A percentile compares a stretch with the other conserved stretches of the same genome.
Conservation (phyloP, 139 green algal genomes). For the Ulvella scutata region DNA sequence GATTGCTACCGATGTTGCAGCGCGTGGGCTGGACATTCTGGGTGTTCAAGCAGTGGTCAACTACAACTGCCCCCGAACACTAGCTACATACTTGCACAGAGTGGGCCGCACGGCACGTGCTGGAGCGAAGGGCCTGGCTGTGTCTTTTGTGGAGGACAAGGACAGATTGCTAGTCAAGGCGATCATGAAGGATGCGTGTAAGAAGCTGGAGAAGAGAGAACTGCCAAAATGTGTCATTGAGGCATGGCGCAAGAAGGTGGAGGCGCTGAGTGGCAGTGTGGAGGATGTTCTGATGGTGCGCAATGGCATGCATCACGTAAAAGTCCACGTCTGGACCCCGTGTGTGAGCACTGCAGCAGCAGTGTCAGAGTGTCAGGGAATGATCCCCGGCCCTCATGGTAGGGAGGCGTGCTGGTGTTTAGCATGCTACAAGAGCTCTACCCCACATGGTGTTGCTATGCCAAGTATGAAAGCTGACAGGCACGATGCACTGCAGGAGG, state of each 20-base stretch:
- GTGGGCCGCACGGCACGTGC: conserved; percentile 83
- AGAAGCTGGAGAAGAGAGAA: conserved; percentile 52
- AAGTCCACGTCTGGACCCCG: too few relatives aligned
- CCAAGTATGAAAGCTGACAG: too few relatives aligned
- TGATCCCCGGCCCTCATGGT: too few relatives aligned
- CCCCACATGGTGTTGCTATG: too few relatives aligned
- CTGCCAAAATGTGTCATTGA: background rate
- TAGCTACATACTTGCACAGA: conserved; percentile 73
- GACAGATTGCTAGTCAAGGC: conserved; percentile 76
- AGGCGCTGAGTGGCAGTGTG: background rate
- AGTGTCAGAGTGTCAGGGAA: too few relatives aligned
- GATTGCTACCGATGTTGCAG: conserved; percentile 79
- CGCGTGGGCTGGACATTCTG: conserved; percentile 87
- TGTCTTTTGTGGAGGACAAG: conserved; percentile 74
- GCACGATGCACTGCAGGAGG: conserved; percentile 30
- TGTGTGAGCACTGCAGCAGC: too few relatives aligned
- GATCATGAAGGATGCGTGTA: conserved; percentile 42
- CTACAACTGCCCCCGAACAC: conserved; percentile 42
- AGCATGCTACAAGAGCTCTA: too few relatives aligned
- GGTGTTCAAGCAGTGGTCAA: conserved; percentile 75
- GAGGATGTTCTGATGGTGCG: background rate
- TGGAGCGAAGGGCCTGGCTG: conserved; percentile 50
- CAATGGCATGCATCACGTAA: background rate
- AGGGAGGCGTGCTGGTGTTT: too few relatives aligned
- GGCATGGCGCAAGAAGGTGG: background rate